A percentile compares a stretch with the other conserved stretches of the same genome.
Conservation (phyloP, 192 early-diverging fungal genomes). For the Funneliformis geosporum region DNA sequence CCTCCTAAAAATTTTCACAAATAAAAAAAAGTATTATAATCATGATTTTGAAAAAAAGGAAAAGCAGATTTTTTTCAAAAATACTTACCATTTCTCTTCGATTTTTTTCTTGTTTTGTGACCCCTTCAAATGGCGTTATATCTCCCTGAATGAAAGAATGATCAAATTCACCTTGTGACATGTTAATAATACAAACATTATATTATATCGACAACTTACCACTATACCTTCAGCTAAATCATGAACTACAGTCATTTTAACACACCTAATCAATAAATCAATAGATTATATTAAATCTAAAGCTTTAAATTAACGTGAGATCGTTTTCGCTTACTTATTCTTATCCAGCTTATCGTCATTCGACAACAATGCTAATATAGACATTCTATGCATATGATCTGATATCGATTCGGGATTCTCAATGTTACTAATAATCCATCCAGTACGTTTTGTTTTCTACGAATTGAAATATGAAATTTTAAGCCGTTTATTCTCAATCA, state of each 20-base stretch:
- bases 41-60: too few species aligned
- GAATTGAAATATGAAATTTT: constrained; percentile 4
- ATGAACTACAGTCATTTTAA: constrained; percentile 93
- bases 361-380: constrained; percentile 82
- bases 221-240: constrained; percentile 87
- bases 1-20: constrained; percentile 45
- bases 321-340: constrained; percentile 41
- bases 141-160: constrained; percentile 62
- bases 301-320: neutral
- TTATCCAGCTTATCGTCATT: constrained; percentile 69
- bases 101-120: constrained; percentile 79
- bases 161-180: too few species aligned
- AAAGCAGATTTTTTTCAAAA: too few species aligned
- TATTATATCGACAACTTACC: constrained; percentile 40
- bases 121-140: constrained; percentile 82
- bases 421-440: constrained; percentile 82
- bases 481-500: neutral
- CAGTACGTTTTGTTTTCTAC: constrained; percentile 87
- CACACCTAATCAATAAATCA: constrained; percentile 50
- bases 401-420: constrained; percentile 79
- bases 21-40: neutral
- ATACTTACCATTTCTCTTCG: constrained; percentile 63
- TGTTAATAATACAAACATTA: neutral
- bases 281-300: neutral
- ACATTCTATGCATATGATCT: constrained; percentile 97